Base-by-base conservation (phyloP, 2,329 filamentous ascomycete species). In the Leptosphaerulina australis region DNA sequence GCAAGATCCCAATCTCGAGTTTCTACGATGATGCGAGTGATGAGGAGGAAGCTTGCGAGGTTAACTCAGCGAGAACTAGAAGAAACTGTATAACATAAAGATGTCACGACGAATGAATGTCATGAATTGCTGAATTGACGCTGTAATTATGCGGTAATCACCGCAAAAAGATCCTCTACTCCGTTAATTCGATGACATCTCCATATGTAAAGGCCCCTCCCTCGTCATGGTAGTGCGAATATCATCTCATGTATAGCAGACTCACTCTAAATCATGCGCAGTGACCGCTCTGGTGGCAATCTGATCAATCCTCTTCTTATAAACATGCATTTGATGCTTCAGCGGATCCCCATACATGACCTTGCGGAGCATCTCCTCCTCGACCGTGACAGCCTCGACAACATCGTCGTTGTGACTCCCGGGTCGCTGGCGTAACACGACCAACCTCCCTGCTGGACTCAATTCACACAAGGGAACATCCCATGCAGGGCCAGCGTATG, bases 261-360 rank as follows among this genome's bases (percentile, higher is more conserved):
- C 5, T 35, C 17, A 17, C 17, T 11, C 17, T 20, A 2, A 22
- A 17, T 35, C 33, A 12, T 35, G 17, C 59, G 74, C 79, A 20
- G 83, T 87, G 9, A 88, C 84, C 9, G 87, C 88, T 50, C 81
- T 83, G 1, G 86, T 84, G 9, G 88, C 88, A 46, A 96, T 72
- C 3, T 78, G 76, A 68, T 94, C 87, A 34, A 95, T 82, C 44
- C 91, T 76, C 15, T 80, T 82, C 11, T 83, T 83, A 72, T 96
- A 96, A 15, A 94, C 66, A 51, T 78, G 83, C 91, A 96, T 95
- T 60, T 85, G 79, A 74, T 95, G 91, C 68, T 85, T 88, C 33
- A 90, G 77, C 0, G 89, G 88, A 68, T 96, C 90, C 0, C 91
- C 91, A 81, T 91, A 96, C 3, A 96, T 78, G 0, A 91, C 81